phyloP scores from a whole-genome alignment of 2,329 filamentous ascomycete species.

The Dactylellina parvicollis region DNA sequence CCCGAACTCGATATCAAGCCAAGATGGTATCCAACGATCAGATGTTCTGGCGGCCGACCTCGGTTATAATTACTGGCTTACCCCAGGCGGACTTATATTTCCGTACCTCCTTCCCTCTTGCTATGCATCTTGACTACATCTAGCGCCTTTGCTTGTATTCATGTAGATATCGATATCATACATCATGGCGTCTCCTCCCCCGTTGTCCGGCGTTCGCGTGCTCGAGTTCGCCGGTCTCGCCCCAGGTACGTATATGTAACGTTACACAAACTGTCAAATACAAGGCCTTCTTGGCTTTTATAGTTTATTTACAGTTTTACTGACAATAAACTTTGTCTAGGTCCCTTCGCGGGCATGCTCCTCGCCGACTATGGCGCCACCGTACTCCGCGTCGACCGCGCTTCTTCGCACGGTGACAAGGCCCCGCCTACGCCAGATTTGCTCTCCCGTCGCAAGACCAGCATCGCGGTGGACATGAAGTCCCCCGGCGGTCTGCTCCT shows the following conservation, averaged over 20 bases:
- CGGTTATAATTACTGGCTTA: background rate
- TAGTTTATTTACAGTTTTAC: background rate
- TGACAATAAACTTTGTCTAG: background rate
- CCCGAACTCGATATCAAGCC: background rate
- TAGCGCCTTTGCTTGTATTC: background rate
- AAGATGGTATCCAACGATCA: constrained; percentile 7
- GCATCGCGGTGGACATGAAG: constrained; percentile 83
- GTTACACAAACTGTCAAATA: no score
- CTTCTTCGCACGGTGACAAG: constrained; percentile 52
- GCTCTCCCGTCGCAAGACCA: constrained; percentile 82
- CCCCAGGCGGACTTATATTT: background rate
- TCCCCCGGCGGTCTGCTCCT: constrained; percentile 71
- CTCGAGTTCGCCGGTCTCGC: constrained; percentile 71
- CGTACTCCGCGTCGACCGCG: constrained; percentile 84
- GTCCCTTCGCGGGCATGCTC: constrained; percentile 67
- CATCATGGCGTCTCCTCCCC: constrained; percentile 59
- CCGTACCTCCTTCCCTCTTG: background rate
- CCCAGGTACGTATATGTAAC: constrained; percentile 63
- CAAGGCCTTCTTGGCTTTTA: background rate
- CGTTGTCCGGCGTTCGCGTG: constrained; percentile 69
- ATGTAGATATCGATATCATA: background rate
- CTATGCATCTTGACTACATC: background rate
- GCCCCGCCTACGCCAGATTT: constrained; percentile 71
- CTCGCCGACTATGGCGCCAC: constrained; percentile 89
- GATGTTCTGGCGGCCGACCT: constrained; percentile 14